Evolutionary conservation across 805 yeast genomes (phyloP).

Genomic region (Ogataea salicorniae): DNA sequence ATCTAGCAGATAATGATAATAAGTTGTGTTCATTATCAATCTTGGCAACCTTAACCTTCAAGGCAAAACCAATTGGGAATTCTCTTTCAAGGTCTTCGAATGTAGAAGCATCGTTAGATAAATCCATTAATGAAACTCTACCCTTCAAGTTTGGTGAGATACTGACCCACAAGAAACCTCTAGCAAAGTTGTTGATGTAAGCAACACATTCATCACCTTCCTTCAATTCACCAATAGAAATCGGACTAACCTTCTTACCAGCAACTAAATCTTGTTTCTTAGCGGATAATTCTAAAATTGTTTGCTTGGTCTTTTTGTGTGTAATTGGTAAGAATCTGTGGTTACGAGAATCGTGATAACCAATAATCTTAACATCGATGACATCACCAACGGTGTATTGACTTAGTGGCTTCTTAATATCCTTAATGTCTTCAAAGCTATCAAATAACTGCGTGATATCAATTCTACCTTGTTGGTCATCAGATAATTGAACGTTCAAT

Average conservation of each 20-base stretch:
- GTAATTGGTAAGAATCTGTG: conserved; percentile 65
- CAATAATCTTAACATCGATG: conserved; percentile 63
- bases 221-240: conserved; percentile 38
- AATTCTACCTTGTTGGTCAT: conserved; percentile 71
- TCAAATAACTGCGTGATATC: conserved; percentile 70
- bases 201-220: conserved; percentile 50
- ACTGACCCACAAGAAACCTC: conserved; percentile 62
- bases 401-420: conserved; percentile 53
- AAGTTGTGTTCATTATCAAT: conserved; percentile 49
- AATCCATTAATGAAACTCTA: conserved; percentile 57
- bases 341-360: conserved; percentile 66
- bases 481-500: conserved; percentile 70
- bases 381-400: conserved; percentile 54
- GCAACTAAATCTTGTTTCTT: conserved; percentile 36
- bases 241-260: conserved; percentile 19
- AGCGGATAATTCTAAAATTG: conserved; percentile 61
- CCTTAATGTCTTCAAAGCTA: conserved; percentile 46
- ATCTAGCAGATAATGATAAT: conserved; percentile 47
- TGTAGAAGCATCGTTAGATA: conserved; percentile 48
- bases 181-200: conserved; percentile 59
- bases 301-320: conserved; percentile 49
- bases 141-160: conserved; percentile 67
- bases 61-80: conserved; percentile 69
- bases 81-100: conserved; percentile 46
- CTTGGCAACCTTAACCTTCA: conserved; percentile 50